Percentiles rank a stretch among this genome's conserved stretches.
phyloP scores from a whole-genome alignment of 257 asterid genomes.

The Buddleja alternifolia region DNA sequence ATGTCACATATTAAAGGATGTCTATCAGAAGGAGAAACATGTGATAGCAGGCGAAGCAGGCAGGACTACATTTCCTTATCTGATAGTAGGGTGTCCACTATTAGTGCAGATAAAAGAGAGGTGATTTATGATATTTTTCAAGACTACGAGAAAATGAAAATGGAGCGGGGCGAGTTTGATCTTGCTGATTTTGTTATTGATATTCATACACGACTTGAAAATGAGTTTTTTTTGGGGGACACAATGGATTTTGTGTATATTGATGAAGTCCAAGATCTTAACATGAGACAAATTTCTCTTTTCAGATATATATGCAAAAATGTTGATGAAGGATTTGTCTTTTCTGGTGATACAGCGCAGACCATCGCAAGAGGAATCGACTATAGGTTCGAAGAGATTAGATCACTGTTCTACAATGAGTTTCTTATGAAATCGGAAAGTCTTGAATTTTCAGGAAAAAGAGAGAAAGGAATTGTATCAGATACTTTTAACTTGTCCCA shows the following conservation, averaged over 20 bases:
- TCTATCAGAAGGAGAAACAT: constrained; percentile 35
- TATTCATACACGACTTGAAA: constrained; percentile 52
- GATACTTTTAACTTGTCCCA: constrained; percentile 50
- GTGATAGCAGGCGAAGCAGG: constrained; percentile 43
- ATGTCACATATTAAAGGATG: constrained; percentile 74
- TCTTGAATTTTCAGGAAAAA: constrained; percentile 28
- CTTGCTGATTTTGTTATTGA: constrained; percentile 66
- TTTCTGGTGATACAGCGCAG: constrained; percentile 76
- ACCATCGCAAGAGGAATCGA: constrained; percentile 70
- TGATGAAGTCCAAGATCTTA: constrained; percentile 79
- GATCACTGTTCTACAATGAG: constrained; percentile 60
- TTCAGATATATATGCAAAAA: constrained; percentile 59
- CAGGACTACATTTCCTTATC: constrained; percentile 47
- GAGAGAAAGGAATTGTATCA: constrained; percentile 52
- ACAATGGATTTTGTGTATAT: constrained; percentile 73
- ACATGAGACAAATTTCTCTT: constrained; percentile 61
- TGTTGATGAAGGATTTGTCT: constrained; percentile 64
- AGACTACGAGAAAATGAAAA: constrained; percentile 67
- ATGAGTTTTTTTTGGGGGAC: constrained; percentile 43
- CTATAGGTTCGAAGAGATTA: constrained; percentile 67
- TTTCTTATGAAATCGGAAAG: constrained; percentile 41
- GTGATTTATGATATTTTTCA: constrained; percentile 52
- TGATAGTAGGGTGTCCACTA: constrained; percentile 46
- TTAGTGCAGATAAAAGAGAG: constrained; percentile 40
- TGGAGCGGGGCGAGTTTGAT: constrained; percentile 58